phyloP scores from a whole-genome alignment of 129 eudicot genomes.

The Pseudognaphalium luteoalbum region DNA sequence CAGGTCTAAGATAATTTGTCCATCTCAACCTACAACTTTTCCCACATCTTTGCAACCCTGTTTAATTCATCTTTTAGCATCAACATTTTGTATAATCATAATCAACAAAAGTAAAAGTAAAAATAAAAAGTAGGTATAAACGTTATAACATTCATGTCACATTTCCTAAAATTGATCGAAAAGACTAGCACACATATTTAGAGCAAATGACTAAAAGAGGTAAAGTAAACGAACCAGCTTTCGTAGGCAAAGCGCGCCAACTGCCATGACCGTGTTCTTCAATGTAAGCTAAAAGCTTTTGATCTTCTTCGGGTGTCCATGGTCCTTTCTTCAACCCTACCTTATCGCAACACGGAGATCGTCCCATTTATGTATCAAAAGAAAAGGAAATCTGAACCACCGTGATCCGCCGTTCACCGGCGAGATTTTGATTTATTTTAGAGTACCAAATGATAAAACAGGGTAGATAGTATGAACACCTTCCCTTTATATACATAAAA shows the following conservation, averaged over 20 bases:
- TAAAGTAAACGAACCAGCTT: slow-evolving; percentile 79
- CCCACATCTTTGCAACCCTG: slow-evolving; percentile 96
- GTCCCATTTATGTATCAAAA: slow-evolving; percentile 48
- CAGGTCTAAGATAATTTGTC: slow-evolving; percentile 92
- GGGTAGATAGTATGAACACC: background rate
- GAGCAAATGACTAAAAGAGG: slow-evolving; percentile 2
- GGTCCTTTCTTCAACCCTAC: slow-evolving; percentile 93
- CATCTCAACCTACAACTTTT: slow-evolving; percentile 92
- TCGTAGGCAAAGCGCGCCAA: slow-evolving; percentile 91
- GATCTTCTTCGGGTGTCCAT: slow-evolving; percentile 98
- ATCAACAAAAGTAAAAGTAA: background rate
- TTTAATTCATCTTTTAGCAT: slow-evolving; percentile 8
- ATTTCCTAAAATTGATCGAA: background rate
- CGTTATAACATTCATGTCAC: background rate
- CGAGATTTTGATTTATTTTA: background rate
- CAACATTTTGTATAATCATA: slow-evolving; percentile 13
- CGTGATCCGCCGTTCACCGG: background rate
- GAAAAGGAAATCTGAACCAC: background rate
- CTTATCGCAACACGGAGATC: slow-evolving; percentile 92
- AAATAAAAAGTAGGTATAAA: background rate
- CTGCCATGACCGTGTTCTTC: slow-evolving; percentile 95
- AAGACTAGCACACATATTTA: background rate
- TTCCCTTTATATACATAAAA: slow-evolving; percentile 30
- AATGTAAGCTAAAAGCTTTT: slow-evolving; percentile 80
- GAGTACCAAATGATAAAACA: slow-evolving; percentile 11